A percentile compares a stretch with the other conserved stretches of the same genome.
phyloP scores from a whole-genome alignment of 805 yeast genomes.

The Monosporozyma siamensis region DNA sequence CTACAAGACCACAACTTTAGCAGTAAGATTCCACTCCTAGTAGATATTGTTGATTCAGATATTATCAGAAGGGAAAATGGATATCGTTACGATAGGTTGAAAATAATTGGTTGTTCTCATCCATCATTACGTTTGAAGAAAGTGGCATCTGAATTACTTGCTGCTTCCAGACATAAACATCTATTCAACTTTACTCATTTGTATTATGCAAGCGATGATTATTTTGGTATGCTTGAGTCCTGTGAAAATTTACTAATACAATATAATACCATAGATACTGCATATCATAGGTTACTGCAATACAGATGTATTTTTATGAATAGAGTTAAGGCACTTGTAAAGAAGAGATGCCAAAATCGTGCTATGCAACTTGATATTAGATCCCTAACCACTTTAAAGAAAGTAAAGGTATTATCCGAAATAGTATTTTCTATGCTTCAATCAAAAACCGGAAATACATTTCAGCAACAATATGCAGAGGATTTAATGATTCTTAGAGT shows the following conservation, averaged over 20 bases:
- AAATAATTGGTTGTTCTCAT: background rate
- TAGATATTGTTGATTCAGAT: background rate
- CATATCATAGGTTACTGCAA: constrained; percentile 4
- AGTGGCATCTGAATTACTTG: background rate
- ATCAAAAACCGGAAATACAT: background rate
- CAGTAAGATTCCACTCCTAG: background rate
- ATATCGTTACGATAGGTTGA: background rate
- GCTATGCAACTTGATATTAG: constrained; percentile 1
- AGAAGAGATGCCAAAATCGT: constrained; percentile 8
- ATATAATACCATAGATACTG: constrained; percentile 3
- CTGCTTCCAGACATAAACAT: background rate
- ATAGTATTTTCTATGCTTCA: background rate
- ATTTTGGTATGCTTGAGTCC: background rate
- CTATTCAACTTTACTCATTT: background rate
- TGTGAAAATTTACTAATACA: constrained; percentile 1
- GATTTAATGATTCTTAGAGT: constrained; percentile 20
- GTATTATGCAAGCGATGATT: background rate
- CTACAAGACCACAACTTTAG: no score
- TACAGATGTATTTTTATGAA: constrained; percentile 7
- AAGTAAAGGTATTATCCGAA: background rate
- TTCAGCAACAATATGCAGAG: constrained; percentile 6
- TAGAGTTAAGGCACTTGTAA: constrained; percentile 7
- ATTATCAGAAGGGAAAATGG: background rate
- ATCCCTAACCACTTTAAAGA: background rate
- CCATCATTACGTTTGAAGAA: background rate